These are phyloP conservation scores for Penicillium crustosum DNA, from an alignment of 2,329 filamentous ascomycete genomes.

Conservation along the genomic window DNA sequence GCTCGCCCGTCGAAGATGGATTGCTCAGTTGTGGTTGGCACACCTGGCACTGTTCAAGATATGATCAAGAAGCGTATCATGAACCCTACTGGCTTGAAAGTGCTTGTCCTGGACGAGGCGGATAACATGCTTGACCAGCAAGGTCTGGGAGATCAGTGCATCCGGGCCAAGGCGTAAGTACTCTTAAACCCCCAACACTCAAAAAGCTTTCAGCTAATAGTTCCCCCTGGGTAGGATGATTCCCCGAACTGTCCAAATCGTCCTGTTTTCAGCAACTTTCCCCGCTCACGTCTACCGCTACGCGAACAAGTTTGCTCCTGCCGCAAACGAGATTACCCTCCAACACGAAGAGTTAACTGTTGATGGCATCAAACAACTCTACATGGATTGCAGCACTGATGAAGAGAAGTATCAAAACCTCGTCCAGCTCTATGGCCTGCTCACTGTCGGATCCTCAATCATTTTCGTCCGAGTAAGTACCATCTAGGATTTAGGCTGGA, in stretches of 20 bases:
- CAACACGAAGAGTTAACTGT: slow-evolving; percentile 91
- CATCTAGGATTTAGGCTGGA: background rate
- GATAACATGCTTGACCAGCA: slow-evolving; percentile 99
- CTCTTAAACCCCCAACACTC: too few relatives aligned
- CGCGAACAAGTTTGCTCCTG: slow-evolving; percentile 78
- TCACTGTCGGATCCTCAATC: slow-evolving; percentile 96
- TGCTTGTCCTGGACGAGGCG: slow-evolving; percentile 92
- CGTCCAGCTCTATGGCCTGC: slow-evolving; percentile 89
- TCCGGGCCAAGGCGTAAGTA: slow-evolving; percentile 80
- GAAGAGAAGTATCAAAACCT: slow-evolving; percentile 83
- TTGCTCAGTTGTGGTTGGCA: slow-evolving; percentile 83
- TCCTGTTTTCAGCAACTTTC: slow-evolving; percentile 94
- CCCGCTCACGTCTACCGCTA: slow-evolving; percentile 83
- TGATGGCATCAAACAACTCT: slow-evolving; percentile 96
- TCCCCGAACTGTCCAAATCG: slow-evolving; percentile 73
- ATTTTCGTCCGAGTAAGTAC: slow-evolving; percentile 84
- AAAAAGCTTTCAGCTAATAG: slow-evolving; percentile 32
- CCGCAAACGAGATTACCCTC: slow-evolving; percentile 82
- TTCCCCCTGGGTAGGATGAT: slow-evolving; percentile 59
- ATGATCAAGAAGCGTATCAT: slow-evolving; percentile 75
- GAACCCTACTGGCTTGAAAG: slow-evolving; percentile 68
- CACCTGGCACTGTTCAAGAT: slow-evolving; percentile 89
- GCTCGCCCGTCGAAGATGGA: slow-evolving; percentile 68
- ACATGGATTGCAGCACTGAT: slow-evolving; percentile 84
- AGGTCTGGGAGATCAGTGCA: slow-evolving; percentile 91